Evolutionary conservation across 179 eudicot species (phyloP), one percentile per base, ranked within the genome.

Genomic region (Amaranthus tricolor): DNA sequence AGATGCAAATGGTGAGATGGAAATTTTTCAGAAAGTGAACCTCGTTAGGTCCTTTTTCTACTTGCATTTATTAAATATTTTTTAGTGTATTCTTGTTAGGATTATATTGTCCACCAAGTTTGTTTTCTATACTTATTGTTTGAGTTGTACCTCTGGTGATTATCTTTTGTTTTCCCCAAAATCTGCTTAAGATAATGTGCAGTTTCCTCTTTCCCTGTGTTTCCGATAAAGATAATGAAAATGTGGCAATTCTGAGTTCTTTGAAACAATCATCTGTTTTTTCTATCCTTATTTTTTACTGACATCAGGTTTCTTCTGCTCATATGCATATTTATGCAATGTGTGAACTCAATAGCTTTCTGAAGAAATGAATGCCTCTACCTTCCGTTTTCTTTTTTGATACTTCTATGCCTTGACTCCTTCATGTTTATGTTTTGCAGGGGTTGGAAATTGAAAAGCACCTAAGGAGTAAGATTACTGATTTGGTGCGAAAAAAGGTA

Each of bases 361-460:
- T 20, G 40, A 51, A 61, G 48, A 61, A 51, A 58, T 60, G 63
- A 52, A 62, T 72, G 55, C 68, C 14, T 21, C 5, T 47, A 14
- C 24, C 44, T 64, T 48, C 57, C 65, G 14, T 58, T 16, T 16
- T 16, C 31, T 55, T n/a, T 65, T 65, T 6, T 17, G 50, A 78
- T 57, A 63, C 16, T 17, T 50, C 52, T 45, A 31, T 71, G 56
- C 47, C 62, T 68, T 70, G 21, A 44, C 54, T 47, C 77, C 53
- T 47, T 79, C 53, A 45, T 66, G 31, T 54, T 43, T 66, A 21
- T 80, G 80, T 70, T 17, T 40, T 83, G 71, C 74, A 94, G 97
- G 99, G 96, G 44, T 79, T 89, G 86, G 90, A 92, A 84, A 92
- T 95, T 45, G 97, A 95, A 81, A 88, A 78, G 68, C 97, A 92